These are phyloP conservation scores for Eucalyptus rudis DNA, from an alignment of 345 rosid genomes.

Conservation along the genomic window DNA sequence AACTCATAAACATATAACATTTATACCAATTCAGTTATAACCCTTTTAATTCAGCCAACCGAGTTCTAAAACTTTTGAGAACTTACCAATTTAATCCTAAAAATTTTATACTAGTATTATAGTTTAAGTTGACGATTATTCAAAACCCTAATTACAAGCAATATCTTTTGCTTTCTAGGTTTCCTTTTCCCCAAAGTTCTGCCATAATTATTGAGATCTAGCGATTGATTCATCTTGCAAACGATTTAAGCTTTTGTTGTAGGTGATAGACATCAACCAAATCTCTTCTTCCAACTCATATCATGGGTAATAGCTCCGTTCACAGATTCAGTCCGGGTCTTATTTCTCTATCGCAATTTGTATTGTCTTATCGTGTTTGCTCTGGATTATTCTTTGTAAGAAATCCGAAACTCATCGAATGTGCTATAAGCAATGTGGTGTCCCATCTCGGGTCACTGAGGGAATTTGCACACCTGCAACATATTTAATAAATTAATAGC, in stretches of 20 bases:
- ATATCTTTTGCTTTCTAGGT: not conserved
- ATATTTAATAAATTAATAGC: too few species aligned
- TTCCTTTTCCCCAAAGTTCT: not conserved
- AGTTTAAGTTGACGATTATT: not conserved
- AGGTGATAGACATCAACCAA: not conserved
- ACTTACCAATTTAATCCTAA: too few species aligned
- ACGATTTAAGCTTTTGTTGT: not conserved
- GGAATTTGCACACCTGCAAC: not conserved
- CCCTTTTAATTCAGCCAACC: rapidly evolving
- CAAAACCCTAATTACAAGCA: not conserved
- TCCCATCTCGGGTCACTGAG: not conserved
- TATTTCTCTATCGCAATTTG: not conserved
- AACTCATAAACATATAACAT: too few species aligned
- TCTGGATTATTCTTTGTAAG: not conserved
- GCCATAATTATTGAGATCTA: not conserved
- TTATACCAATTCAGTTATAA: too few species aligned
- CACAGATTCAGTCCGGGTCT: not conserved
- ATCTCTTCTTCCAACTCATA: not conserved
- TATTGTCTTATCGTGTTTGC: not conserved
- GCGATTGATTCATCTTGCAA: not conserved
- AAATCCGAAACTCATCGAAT: not conserved
- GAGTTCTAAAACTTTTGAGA: too few species aligned
- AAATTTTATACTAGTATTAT: not conserved
- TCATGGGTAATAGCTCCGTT: not conserved
- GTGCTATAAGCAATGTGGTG: not conserved